Conservation (phyloP, 2,329 filamentous ascomycete species). For the Daldinia sp. region DNA sequence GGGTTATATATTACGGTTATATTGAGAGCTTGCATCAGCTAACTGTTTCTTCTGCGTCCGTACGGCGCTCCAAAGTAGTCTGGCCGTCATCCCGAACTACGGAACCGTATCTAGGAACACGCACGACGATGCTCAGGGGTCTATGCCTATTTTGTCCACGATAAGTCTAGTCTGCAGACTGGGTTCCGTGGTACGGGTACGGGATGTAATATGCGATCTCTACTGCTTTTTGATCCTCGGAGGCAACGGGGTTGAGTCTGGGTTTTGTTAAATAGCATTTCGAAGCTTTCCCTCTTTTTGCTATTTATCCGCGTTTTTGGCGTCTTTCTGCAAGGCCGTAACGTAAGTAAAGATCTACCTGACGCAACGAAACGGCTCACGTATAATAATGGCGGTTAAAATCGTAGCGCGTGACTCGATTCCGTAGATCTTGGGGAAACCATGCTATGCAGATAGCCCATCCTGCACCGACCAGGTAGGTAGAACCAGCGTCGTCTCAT, state of each 20-base stretch:
- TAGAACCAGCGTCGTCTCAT: conserved; percentile 29
- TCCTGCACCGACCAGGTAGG: conserved; percentile 27
- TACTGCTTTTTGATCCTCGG: not conserved
- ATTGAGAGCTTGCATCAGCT: conserved; percentile 21
- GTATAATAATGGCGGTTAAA: conserved; percentile 32
- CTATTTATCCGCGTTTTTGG: conserved; percentile 33
- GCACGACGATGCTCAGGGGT: conserved; percentile 6
- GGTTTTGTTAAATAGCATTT: conserved; percentile 1
- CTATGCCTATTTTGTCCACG: not conserved
- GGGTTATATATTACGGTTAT: conserved; percentile 39
- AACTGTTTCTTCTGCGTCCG: conserved; percentile 3
- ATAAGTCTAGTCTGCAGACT: not conserved
- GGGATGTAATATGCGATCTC: not conserved
- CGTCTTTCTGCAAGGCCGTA: no score
- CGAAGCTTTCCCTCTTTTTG: conserved; percentile 15
- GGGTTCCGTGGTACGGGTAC: not conserved
- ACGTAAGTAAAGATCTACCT: conserved; percentile 16
- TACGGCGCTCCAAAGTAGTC: conserved; percentile 6
- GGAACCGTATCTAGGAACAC: not conserved
- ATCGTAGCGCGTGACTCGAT: conserved; percentile 26
- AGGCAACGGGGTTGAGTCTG: not conserved
- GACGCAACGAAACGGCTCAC: conserved; percentile 9
- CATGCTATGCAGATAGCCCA: conserved; percentile 15
- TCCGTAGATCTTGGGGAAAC: conserved; percentile 31
- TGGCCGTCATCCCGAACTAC: conserved; percentile 12